Percentiles rank a stretch among this genome's conserved stretches.
These are phyloP conservation scores for Rickenella mellea DNA, from an alignment of 768 basidiomycete genomes.

Conservation along the genomic window DNA sequence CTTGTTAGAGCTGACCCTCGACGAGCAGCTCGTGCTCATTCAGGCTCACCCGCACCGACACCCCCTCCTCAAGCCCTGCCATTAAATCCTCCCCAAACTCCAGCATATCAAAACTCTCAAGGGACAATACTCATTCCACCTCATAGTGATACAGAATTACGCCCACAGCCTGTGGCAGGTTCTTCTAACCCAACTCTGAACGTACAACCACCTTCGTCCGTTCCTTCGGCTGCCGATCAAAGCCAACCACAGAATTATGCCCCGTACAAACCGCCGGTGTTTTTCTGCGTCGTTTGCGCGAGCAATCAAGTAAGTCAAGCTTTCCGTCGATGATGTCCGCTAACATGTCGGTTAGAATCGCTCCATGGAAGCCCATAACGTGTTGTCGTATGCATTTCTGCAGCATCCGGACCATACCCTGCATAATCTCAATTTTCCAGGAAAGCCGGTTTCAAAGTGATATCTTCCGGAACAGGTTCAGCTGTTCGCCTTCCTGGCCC, in stretches of 20 bases:
- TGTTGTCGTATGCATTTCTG: conserved; percentile 59
- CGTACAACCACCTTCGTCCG: conserved; percentile 2
- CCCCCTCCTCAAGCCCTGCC: conserved; percentile 19
- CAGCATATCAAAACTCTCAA: conserved; percentile 6
- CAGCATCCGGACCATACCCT: neutral
- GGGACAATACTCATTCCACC: too few species aligned
- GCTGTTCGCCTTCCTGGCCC: conserved; percentile 94
- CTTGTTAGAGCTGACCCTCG: conserved; percentile 64
- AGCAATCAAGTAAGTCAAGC: conserved; percentile 77
- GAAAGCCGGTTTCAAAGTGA: conserved; percentile 84
- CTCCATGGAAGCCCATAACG: conserved; percentile 96
- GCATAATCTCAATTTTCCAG: conserved; percentile 29
- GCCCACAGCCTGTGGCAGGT: too few species aligned
- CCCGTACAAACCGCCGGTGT: conserved; percentile 48
- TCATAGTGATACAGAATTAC: too few species aligned
- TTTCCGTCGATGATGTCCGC: neutral
- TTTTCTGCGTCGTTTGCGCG: conserved; percentile 99
- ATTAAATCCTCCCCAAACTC: conserved; percentile 13
- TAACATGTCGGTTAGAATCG: conserved; percentile 57
- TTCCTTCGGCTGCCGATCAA: conserved; percentile 3
- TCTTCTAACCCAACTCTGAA: conserved; percentile 8
- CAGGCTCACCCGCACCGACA: conserved; percentile 28
- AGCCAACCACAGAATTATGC: conserved; percentile 11
- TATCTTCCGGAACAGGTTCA: conserved; percentile 93
- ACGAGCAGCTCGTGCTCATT: conserved; percentile 38